Conservation (phyloP, 495 filamentous ascomycete species). For the Penicillium parvum region DNA sequence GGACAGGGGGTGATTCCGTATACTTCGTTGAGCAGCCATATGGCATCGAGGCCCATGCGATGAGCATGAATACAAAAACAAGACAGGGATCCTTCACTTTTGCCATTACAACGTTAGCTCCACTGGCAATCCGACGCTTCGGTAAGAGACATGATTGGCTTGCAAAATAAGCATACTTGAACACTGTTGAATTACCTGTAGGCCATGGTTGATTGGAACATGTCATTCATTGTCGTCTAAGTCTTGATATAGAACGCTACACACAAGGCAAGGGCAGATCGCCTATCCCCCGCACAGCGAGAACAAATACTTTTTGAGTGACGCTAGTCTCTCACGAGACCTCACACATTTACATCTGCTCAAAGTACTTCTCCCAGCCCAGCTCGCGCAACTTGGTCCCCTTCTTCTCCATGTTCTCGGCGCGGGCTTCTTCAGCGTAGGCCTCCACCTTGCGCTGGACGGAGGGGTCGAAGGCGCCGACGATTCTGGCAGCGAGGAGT, state of each 20-base stretch:
- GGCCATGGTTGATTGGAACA: too few species aligned
- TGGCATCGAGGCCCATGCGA: too few species aligned
- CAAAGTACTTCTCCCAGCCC: slow-evolving; percentile 68
- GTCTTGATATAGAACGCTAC: slow-evolving; percentile 10
- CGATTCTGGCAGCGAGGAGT: slow-evolving; percentile 77
- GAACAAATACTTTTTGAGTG: background rate
- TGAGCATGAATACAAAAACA: too few species aligned
- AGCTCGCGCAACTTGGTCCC: slow-evolving; percentile 46
- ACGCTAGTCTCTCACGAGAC: background rate
- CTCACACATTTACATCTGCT: slow-evolving; percentile 43
- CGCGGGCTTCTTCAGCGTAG: slow-evolving; percentile 68
- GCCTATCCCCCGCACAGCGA: slow-evolving; percentile 3
- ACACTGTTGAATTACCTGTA: too few species aligned
- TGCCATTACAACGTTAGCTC: too few species aligned
- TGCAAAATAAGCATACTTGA: too few species aligned
- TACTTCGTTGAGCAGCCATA: too few species aligned
- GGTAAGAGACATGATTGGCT: too few species aligned
- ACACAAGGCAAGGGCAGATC: too few species aligned
- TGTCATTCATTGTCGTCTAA: slow-evolving; percentile 28
- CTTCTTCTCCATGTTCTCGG: slow-evolving; percentile 55
- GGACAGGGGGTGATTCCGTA: too few species aligned
- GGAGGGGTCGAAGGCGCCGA: slow-evolving; percentile 61
- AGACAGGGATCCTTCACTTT: too few species aligned
- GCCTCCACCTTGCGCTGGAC: slow-evolving; percentile 58
- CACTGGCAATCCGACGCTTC: too few species aligned